phyloP scores from a whole-genome alignment of 176 grass and related monocot genomes.

The Eragrostis nindensis region DNA sequence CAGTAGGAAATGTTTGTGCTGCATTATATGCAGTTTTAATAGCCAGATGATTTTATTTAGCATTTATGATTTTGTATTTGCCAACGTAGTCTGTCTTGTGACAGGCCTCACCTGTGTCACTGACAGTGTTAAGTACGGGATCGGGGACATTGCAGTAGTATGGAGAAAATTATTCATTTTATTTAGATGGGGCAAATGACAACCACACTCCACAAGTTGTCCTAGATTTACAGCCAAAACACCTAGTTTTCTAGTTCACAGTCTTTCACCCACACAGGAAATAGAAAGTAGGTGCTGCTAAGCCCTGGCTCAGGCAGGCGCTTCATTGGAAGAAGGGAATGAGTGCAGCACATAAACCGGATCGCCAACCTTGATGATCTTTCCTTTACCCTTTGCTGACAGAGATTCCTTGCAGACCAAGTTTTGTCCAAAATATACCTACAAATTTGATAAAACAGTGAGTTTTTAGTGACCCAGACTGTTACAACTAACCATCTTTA shows the following conservation, averaged over 20 bases:
- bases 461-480: not conserved
- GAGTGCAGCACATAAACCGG: conserved; percentile 60
- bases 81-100: too few relatives aligned
- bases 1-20: conserved; percentile 21
- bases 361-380: conserved; percentile 66
- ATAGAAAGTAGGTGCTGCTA: not conserved
- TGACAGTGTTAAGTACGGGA: too few relatives aligned
- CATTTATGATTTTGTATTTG: too few relatives aligned
- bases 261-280: not conserved
- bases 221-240: not conserved
- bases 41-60: not conserved
- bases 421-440: conserved; percentile 92
- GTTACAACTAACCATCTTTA: not conserved
- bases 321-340: conserved; percentile 62
- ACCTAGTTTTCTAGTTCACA: not conserved
- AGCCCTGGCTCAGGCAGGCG: conserved; percentile 49
- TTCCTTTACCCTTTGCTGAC: conserved; percentile 42
- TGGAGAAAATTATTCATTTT: not conserved
- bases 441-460: not conserved
- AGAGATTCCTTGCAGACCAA: conserved; percentile 80
- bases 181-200: not conserved
- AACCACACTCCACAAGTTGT: not conserved
- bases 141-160: too few relatives aligned
- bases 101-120: too few relatives aligned
- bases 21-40: not conserved